These are phyloP conservation scores for Chlorella ohadii DNA, from an alignment of 139 green algal genomes.

Conservation along the genomic window DNA sequence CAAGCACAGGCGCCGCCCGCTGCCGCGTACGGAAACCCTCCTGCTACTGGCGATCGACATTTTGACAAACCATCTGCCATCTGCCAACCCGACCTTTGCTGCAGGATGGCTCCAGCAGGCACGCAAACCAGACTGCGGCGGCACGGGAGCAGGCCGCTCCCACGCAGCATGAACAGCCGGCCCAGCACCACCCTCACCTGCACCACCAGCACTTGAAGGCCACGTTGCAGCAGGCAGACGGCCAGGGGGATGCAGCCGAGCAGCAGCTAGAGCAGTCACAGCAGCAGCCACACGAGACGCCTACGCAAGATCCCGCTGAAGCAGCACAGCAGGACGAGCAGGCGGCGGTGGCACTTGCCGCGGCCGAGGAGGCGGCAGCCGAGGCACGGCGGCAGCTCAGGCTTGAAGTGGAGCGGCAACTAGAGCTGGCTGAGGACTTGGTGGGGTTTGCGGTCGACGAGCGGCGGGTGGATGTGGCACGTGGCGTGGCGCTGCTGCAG, in stretches of 20 bases:
- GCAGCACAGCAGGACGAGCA: not conserved
- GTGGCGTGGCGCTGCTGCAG: slow-evolving; percentile 4
- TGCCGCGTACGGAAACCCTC: too few species aligned
- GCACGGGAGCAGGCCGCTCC: not conserved
- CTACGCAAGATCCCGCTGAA: not conserved
- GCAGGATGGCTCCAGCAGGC: too few species aligned
- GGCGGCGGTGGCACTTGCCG: not conserved
- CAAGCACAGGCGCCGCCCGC: too few species aligned
- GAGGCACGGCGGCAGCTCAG: not conserved
- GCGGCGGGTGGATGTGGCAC: not conserved
- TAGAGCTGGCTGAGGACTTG: not conserved
- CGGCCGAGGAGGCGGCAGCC: not conserved
- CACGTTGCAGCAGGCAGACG: not conserved
- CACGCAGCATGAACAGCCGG: not conserved
- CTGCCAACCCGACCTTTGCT: too few species aligned
- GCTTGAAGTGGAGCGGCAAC: not conserved
- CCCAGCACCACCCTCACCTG: not conserved
- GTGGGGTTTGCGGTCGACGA: not conserved
- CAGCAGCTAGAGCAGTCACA: not conserved
- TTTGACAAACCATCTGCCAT: too few species aligned
- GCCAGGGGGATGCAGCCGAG: not conserved
- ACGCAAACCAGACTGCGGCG: not conserved
- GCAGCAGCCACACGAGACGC: not conserved
- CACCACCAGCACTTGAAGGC: not conserved
- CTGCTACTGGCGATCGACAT: too few species aligned